phyloP scores from a whole-genome alignment of 345 rosid species.

The Aegle marmelos region DNA sequence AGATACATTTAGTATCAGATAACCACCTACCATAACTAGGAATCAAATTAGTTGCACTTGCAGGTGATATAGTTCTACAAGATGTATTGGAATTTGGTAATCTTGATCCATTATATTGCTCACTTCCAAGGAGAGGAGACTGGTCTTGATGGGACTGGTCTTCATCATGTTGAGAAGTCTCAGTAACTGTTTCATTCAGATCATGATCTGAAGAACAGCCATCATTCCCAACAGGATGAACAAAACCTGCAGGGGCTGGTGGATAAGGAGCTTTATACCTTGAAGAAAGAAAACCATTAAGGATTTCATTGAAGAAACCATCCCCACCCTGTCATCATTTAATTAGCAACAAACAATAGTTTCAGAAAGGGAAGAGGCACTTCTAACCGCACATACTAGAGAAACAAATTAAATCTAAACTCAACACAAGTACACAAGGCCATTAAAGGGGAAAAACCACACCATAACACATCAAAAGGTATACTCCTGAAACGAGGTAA shows the following conservation, averaged over 20 bases:
- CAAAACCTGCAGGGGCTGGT: slow-evolving; percentile 63
- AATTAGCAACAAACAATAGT: slow-evolving; percentile 10
- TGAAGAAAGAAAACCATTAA: slow-evolving; percentile 78
- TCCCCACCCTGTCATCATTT: slow-evolving; percentile 75
- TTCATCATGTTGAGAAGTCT: slow-evolving; percentile 38
- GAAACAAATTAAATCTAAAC: slow-evolving; percentile 3
- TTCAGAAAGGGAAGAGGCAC: background rate
- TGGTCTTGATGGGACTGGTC: slow-evolving; percentile 32
- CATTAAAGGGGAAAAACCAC: background rate
- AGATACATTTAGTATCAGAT: slow-evolving; percentile 10
- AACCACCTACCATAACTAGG: slow-evolving; percentile 5
- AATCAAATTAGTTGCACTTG: slow-evolving; percentile 21
- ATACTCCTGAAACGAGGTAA: background rate
- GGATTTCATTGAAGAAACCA: slow-evolving; percentile 93
- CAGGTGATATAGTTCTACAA: slow-evolving; percentile 12
- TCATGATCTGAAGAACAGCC: slow-evolving; percentile 30
- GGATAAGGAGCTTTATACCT: slow-evolving; percentile 83
- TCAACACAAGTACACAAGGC: background rate
- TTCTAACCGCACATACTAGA: background rate
- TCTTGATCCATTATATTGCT: slow-evolving; percentile 26
- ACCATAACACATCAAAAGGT: background rate
- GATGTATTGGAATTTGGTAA: slow-evolving; percentile 42
- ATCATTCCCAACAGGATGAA: slow-evolving; percentile 35
- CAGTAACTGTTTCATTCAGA: slow-evolving; percentile 33
- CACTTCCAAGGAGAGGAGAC: slow-evolving; percentile 46